Evolutionary conservation across 1,139 yeast species (phyloP).

Genomic region (Lodderomyces elongisporus): DNA sequence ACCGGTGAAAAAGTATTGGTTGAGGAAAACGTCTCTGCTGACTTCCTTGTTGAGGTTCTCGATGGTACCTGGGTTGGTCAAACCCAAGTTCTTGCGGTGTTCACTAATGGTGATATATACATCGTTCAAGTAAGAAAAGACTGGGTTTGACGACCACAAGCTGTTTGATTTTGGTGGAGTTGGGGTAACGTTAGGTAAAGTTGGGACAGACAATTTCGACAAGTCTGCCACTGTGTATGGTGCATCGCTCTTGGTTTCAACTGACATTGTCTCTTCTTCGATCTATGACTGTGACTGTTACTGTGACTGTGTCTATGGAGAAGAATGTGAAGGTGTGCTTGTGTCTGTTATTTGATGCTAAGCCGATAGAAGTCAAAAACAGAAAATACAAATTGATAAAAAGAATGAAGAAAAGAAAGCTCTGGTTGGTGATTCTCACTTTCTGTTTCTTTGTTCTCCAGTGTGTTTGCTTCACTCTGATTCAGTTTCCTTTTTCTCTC

Average conservation of each 20-base stretch:
- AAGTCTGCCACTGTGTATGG: slow-evolving; percentile 26
- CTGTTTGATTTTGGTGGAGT: slow-evolving; percentile 47
- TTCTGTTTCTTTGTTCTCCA: too few relatives aligned
- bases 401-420: too few relatives aligned
- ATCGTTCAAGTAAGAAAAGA: slow-evolving; percentile 74
- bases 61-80: slow-evolving; percentile 89
- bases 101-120: slow-evolving; percentile 67
- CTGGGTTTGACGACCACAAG: slow-evolving; percentile 84
- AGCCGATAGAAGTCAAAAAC: too few relatives aligned
- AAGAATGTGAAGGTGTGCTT: too few relatives aligned
- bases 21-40: slow-evolving; percentile 84
- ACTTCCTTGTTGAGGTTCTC: slow-evolving; percentile 94
- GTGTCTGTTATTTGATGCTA: too few relatives aligned
- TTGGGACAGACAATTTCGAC: slow-evolving; percentile 48
- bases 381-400: too few relatives aligned
- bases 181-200: slow-evolving; percentile 55
- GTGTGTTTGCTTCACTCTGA: too few relatives aligned
- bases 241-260: neutral
- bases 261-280: too few relatives aligned
- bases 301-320: too few relatives aligned
- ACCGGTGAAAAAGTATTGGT: slow-evolving; percentile 91
- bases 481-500: too few relatives aligned
- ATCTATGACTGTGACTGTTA: too few relatives aligned
- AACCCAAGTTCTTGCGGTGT: slow-evolving; percentile 77
- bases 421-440: too few relatives aligned